phyloP scores from a whole-genome alignment of 2,329 filamentous ascomycete species.

The Aspergillus novofumigatus region DNA sequence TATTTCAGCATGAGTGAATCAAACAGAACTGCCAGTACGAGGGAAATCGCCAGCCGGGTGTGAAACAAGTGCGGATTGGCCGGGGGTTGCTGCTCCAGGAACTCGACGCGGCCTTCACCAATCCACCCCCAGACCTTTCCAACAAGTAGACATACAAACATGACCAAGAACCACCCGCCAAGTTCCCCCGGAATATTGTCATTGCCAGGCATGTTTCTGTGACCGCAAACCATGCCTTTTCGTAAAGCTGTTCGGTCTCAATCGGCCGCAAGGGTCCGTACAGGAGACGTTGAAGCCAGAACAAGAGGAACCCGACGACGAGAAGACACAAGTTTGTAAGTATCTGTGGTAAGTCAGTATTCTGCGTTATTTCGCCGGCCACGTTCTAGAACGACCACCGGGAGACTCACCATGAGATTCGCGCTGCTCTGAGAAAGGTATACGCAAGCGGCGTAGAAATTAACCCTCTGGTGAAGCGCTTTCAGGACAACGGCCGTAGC shows the following conservation, averaged over 20 bases:
- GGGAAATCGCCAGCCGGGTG: conserved; percentile 70
- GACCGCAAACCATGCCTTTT: conserved; percentile 96
- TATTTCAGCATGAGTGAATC: conserved; percentile 77
- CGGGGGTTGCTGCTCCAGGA: conserved; percentile 91
- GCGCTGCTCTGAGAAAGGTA: conserved; percentile 96
- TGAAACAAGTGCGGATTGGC: conserved; percentile 87
- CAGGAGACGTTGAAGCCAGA: conserved; percentile 81
- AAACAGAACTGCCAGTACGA: conserved; percentile 74
- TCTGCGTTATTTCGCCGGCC: background rate
- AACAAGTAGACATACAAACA: conserved; percentile 89
- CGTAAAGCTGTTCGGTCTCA: conserved; percentile 95
- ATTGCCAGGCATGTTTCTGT: conserved; percentile 96
- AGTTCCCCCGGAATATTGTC: conserved; percentile 95
- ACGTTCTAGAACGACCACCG: conserved; percentile 4
- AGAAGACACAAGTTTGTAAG: conserved; percentile 87
- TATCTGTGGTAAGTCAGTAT: conserved; percentile 54
- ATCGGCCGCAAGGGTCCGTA: conserved; percentile 87
- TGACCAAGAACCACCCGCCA: conserved; percentile 88
- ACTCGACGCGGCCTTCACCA: conserved; percentile 87
- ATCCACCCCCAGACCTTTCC: conserved; percentile 99
- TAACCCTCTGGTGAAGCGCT: conserved; percentile 89
- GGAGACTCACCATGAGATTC: conserved; percentile 71
- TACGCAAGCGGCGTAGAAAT: conserved; percentile 97
- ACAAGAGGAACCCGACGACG: conserved; percentile 73
- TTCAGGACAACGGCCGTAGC: conserved; percentile 80